These are phyloP conservation scores for Hyaloperonospora arabidopsidis DNA, from an alignment of 352 stramenopile species.

Conservation along the genomic window DNA sequence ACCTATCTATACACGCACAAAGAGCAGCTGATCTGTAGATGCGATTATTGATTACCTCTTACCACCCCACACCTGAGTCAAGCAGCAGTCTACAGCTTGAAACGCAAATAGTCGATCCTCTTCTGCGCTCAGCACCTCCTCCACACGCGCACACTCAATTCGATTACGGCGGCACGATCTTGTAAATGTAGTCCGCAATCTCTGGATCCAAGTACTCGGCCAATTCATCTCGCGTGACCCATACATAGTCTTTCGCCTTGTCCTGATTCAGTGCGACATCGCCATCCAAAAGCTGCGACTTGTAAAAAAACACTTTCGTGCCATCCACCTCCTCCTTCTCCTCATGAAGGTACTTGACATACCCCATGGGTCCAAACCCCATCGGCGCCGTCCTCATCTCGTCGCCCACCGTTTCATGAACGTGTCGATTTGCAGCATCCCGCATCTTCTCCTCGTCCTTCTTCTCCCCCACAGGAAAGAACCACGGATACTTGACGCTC, in stretches of 20 bases:
- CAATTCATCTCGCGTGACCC: slow-evolving; percentile 70
- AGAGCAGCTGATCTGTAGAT: too few species aligned
- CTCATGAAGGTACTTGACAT: slow-evolving; percentile 64
- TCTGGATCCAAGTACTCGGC: slow-evolving; percentile 66
- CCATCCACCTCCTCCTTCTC: slow-evolving; percentile 49
- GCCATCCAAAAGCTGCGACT: slow-evolving; percentile 56
- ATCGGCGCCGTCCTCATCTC: slow-evolving; percentile 47
- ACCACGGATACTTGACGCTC: slow-evolving; percentile 58
- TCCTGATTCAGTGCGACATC: slow-evolving; percentile 51
- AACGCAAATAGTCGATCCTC: too few species aligned
- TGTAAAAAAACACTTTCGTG: slow-evolving; percentile 86
- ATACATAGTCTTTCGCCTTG: slow-evolving; percentile 70
- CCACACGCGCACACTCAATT: neutral
- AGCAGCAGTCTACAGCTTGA: too few species aligned
- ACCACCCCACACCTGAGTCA: too few species aligned
- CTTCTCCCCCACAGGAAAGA: slow-evolving; percentile 67
- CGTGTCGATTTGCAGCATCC: slow-evolving; percentile 59
- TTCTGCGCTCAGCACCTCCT: too few species aligned
- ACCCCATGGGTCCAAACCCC: slow-evolving; percentile 69
- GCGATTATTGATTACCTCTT: too few species aligned
- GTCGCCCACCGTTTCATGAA: slow-evolving; percentile 36
- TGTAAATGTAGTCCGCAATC: slow-evolving; percentile 61
- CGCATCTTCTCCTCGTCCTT: slow-evolving; percentile 67
- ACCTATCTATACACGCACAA: too few species aligned
- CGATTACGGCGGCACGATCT: slow-evolving; percentile 62